Evolutionary conservation across 805 yeast genomes (phyloP).

Genomic region (Kluyveromyces lactis): DNA sequence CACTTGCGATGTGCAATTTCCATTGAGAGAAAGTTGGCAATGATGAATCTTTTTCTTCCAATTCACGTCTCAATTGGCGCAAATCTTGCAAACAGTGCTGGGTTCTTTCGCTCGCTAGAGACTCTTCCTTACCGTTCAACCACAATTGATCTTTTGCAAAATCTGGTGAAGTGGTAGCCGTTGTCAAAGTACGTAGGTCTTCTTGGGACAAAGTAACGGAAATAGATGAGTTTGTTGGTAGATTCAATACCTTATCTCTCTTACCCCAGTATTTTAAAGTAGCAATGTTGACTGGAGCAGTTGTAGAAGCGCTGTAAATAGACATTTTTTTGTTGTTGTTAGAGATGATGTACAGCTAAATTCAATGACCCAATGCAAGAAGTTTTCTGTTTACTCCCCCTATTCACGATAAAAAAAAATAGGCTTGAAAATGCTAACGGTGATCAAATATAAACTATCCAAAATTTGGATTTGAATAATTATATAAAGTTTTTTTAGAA

Average conservation of each 20-base stretch:
- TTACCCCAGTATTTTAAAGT: constrained; percentile 99
- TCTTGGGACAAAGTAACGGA: constrained; percentile 89
- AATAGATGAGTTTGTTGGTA: constrained; percentile 94
- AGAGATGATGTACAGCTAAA: no score
- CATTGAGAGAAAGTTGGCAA: constrained; percentile 56
- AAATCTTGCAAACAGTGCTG: constrained; percentile 71
- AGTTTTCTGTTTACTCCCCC: no score
- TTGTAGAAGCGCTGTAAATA: constrained; percentile 66
- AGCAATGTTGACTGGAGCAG: constrained; percentile 98
- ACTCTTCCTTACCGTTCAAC: constrained; percentile 80
- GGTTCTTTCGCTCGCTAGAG: constrained; percentile 53
- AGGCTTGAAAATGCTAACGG: no score
- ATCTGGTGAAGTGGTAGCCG: constrained; percentile 60
- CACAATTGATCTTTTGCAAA: constrained; percentile 63
- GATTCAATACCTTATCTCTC: constrained; percentile 76
- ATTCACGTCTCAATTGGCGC: constrained; percentile 51
- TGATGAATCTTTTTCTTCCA: constrained; percentile 46
- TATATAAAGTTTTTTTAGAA: no score
- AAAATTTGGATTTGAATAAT: no score
- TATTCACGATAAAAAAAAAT: no score
- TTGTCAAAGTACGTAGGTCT: constrained; percentile 85
- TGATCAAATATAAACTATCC: no score
- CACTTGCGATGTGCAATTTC: constrained; percentile 76
- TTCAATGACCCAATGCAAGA: no score
- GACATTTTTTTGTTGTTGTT: constrained; percentile 32